Base-by-base conservation (phyloP, 2,329 filamentous ascomycete genomes). In the Lizonia empirigonia region DNA sequence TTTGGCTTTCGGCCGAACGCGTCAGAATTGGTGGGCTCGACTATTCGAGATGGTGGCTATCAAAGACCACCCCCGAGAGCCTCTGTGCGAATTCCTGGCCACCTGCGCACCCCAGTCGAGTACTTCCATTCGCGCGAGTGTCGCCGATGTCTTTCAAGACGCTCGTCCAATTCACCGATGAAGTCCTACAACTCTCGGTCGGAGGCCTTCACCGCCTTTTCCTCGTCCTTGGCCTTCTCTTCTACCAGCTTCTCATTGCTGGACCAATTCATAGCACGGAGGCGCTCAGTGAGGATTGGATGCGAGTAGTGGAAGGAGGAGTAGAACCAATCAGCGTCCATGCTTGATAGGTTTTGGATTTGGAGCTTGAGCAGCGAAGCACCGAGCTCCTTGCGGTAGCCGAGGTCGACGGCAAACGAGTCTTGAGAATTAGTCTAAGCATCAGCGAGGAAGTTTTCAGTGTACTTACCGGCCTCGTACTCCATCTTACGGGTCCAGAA, bases 241-340 rank as follows among this genome's bases (percentile, higher is more conserved):
- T 69, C 67, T 47, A 77, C 76, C 16, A 80, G 73, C 68, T 82
- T 83, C 62, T 79, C 78, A 53, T 82, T 80, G 55, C 90, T 85
- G 69, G 87, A 86, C 92, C 93, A 99, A 59, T 90, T 87, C 54
- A 99, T 82, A 1, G 93, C 94, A 74, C 89, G 90, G 66, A 99
- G 81, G 67, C 94, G 86, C 82, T 99, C 95, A 1, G 92, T 89
- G 61, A 99, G 80, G 62, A 97, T 97, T 1, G 94, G 94, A 77
- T 99, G 94, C 19, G 93, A 97, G 82, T 95, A 97, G 78, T 99
- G 92, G 81, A 97, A 99, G 77, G 88, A 95, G 45, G 94, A 94
- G 76, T 96, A 99, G 83, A 97, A 86, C 89, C 90, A 96, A 77
- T 99, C 95, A 22, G 94, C 94, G 67, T 99, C 94, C 93, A 99